These are phyloP conservation scores for Annulohypoxylon bovei DNA, from an alignment of 495 filamentous ascomycete species.

Conservation along the genomic window DNA sequence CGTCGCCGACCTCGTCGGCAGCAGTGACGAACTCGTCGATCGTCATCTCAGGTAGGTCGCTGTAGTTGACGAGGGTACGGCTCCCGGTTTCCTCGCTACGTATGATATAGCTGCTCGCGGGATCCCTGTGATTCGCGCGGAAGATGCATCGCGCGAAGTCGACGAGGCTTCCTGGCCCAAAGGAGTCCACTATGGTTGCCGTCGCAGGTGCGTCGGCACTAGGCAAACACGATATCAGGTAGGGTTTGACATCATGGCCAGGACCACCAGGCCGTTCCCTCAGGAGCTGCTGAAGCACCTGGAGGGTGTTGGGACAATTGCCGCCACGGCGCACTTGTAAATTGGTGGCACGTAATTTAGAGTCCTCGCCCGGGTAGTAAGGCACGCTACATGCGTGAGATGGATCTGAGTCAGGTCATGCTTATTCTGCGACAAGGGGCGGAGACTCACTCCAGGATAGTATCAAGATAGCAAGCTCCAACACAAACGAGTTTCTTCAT, in stretches of 20 bases:
- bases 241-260: slow-evolving; percentile 37
- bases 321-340: slow-evolving; percentile 71
- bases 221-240: slow-evolving; percentile 57
- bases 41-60: slow-evolving; percentile 72
- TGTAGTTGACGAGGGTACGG: slow-evolving; percentile 76
- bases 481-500: slow-evolving; percentile 64
- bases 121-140: slow-evolving; percentile 62
- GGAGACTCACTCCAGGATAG: slow-evolving; percentile 68
- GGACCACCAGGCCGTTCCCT: slow-evolving; percentile 7
- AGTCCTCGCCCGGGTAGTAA: slow-evolving; percentile 73
- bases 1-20: slow-evolving; percentile 44
- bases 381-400: slow-evolving; percentile 61
- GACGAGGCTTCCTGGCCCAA: slow-evolving; percentile 54
- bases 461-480: slow-evolving; percentile 75
- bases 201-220: slow-evolving; percentile 47
- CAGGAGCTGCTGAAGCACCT: slow-evolving; percentile 72
- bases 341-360: slow-evolving; percentile 72
- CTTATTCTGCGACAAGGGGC: slow-evolving; percentile 30
- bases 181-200: slow-evolving; percentile 51
- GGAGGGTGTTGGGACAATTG: slow-evolving; percentile 75
- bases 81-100: slow-evolving; percentile 67
- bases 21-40: slow-evolving; percentile 61
- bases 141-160: slow-evolving; percentile 67
- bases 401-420: slow-evolving; percentile 35
- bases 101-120: slow-evolving; percentile 77